Evolutionary conservation across 495 filamentous ascomycete species (phyloP).

Genomic region (Thermochaetoides thermophila): DNA sequence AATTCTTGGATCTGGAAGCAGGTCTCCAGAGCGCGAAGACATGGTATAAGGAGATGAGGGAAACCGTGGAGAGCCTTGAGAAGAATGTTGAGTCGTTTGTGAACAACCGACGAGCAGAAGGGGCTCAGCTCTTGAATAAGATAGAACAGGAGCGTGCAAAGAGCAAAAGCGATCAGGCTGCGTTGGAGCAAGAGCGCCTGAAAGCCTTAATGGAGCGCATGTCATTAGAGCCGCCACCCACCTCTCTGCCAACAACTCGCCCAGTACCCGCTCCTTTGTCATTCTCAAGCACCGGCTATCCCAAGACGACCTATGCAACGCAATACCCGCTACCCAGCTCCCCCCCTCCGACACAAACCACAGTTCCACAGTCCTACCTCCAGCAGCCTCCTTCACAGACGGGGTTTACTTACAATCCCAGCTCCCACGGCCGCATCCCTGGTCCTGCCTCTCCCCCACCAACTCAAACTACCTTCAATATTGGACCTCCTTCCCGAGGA

Average conservation of each 20-base stretch:
- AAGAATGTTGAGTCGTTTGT: constrained; percentile 97
- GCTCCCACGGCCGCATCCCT: constrained; percentile 32
- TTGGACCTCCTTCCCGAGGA: constrained; percentile 26
- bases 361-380: constrained; percentile 20
- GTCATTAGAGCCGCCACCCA: constrained; percentile 50
- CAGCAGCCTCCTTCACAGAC: constrained; percentile 12
- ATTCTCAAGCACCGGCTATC: constrained; percentile 30
- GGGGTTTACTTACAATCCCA: constrained; percentile 29
- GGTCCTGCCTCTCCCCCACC: constrained; percentile 34
- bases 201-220: constrained; percentile 90
- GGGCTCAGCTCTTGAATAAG: constrained; percentile 70
- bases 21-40: constrained; percentile 73
- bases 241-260: constrained; percentile 28
- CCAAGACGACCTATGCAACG: constrained; percentile 29
- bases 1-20: constrained; percentile 79
- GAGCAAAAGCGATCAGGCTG: constrained; percentile 58
- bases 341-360: constrained; percentile 33
- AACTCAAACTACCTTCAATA: constrained; percentile 30
- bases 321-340: constrained; percentile 39
- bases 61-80: constrained; percentile 84
- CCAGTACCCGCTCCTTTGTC: constrained; percentile 32
- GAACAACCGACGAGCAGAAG: constrained; percentile 82
- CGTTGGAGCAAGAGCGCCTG: constrained; percentile 71
- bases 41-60: constrained; percentile 91
- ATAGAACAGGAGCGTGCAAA: constrained; percentile 69